Conservation (phyloP, 306 rosid genomes). For the Vachellia collinsii region DNA sequence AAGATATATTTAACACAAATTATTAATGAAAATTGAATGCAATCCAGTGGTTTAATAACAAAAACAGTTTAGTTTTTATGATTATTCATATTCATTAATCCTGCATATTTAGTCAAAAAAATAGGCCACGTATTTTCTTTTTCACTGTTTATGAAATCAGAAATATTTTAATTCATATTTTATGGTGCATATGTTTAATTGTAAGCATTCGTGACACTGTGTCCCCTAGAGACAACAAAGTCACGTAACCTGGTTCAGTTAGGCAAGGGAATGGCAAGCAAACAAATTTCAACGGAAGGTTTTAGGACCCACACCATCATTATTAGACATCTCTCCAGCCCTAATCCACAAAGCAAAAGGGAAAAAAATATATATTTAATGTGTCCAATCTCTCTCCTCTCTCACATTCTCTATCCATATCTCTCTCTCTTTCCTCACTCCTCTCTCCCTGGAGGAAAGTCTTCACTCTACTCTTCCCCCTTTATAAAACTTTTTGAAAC, state of each 20-base stretch:
- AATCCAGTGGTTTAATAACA: too few species aligned
- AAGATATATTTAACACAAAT: too few species aligned
- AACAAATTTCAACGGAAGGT: constrained; percentile 12
- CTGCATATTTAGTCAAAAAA: too few species aligned
- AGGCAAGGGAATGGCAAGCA: neutral
- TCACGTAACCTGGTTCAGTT: neutral
- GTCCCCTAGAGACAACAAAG: neutral
- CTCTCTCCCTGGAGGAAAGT: neutral
- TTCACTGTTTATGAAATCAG: neutral
- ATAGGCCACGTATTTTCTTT: neutral
- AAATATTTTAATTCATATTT: neutral
- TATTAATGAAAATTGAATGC: too few species aligned
- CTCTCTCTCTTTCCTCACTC: neutral
- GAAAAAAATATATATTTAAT: constrained; percentile 22
- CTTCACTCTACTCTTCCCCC: constrained; percentile 15
- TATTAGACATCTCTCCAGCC: constrained; percentile 39
- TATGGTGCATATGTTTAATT: neutral
- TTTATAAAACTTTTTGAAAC: constrained; percentile 42
- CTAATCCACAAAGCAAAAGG: constrained; percentile 41
- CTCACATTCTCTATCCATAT: neutral
- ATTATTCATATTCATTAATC: too few species aligned
- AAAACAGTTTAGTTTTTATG: too few species aligned
- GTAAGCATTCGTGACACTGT: neutral
- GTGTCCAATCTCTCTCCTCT: constrained; percentile 26
- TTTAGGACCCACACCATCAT: constrained; percentile 36